Conservation (phyloP, 2,329 filamentous ascomycete species). For the Dothiorella sarmentorum region DNA sequence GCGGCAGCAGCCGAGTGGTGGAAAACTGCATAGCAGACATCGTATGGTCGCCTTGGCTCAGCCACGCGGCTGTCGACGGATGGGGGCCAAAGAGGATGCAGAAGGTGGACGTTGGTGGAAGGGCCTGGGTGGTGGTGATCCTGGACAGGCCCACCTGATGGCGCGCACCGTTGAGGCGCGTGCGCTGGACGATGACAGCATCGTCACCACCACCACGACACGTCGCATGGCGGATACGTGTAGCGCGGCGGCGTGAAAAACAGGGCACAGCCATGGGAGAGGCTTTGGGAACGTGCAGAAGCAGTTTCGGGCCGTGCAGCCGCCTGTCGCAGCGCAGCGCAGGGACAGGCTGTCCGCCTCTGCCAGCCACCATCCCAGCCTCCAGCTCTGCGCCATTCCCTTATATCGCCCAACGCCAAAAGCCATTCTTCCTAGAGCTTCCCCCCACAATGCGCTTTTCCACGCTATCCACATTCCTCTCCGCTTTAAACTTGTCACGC, state of each 20-base stretch:
- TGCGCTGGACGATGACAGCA: slow-evolving; percentile 1
- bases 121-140: neutral
- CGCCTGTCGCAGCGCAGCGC: slow-evolving; percentile 7
- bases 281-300: slow-evolving; percentile 2
- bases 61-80: neutral
- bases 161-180: neutral
- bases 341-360: neutral
- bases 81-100: too few species aligned
- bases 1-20: too few species aligned
- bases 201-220: slow-evolving; percentile 3
- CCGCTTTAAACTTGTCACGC: neutral
- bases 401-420: slow-evolving; percentile 9
- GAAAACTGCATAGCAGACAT: too few species aligned
- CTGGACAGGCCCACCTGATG: neutral
- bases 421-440: neutral
- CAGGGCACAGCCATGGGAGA: slow-evolving; percentile 4
- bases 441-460: neutral
- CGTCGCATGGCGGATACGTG: slow-evolving; percentile 3
- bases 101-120: neutral
- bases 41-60: too few species aligned
- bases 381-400: neutral
- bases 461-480: neutral
- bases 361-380: slow-evolving; percentile 17
- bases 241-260: slow-evolving; percentile 9
- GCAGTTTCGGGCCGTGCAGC: neutral